Evolutionary conservation across 1,139 yeast genomes (phyloP), one percentile per base, ranked within the genome.

Genomic region (Yamadazyma aaseri): DNA sequence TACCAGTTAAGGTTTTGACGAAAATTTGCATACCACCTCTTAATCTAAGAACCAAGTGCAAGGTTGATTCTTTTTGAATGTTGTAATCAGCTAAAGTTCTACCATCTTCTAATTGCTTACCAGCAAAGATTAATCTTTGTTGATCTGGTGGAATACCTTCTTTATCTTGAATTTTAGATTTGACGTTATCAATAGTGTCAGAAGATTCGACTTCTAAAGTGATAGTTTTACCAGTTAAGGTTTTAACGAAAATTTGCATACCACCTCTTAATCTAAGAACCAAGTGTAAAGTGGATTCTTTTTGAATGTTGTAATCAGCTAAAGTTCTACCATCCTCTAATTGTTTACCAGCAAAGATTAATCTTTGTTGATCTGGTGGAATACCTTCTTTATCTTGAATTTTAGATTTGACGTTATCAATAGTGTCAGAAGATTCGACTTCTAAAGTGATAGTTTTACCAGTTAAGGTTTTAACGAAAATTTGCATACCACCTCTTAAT

Each of bases 11-110:
- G 72, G 97, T 89, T 75, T 90, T 90, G 73, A 90, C 96, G 76
- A 90, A 90, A 73, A 90, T 89, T 78, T 90, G 97, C 97, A 89
- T 89, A 78, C 94, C 94, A 82, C 96, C 96, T 80, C 96, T 85
- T 72, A 89, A 84, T 80, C 96, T 86, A 52, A 89, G 76, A 60
- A 89, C 96, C 73, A 89, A 81, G 76, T 90, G 96, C 53, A 89
- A 72, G 53, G 96, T 89, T 9, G 84, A 79, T 60, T 51, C 60
- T 40, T 56, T 55, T 43, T 55, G 60, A 26, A 54, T 55, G 47
- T 56, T 55, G 58, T 56, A 53, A 44, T 53, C 58, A 23, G 60
- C 56, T 28, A 55, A 78, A 53, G 96, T 87, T 79, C 96, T 76
- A 33, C 83, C 84, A 40, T 78, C 83, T 60, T 78, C 83, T 50